Conservation (phyloP, 1,139 yeast species). For the Candida sp. region DNA sequence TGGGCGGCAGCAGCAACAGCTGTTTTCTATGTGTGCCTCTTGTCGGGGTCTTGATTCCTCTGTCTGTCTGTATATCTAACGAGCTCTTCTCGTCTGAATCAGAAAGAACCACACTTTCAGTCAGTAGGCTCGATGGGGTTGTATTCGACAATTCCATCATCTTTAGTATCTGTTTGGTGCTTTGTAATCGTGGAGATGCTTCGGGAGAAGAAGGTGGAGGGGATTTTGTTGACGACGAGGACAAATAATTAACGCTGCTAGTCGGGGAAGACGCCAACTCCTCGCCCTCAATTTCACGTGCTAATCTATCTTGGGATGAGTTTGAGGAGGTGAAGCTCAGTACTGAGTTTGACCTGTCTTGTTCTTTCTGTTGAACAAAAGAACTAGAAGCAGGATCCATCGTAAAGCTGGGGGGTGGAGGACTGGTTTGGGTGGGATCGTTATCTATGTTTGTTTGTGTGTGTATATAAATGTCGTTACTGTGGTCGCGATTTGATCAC, state of each 20-base stretch:
- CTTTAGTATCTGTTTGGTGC: conserved; percentile 3
- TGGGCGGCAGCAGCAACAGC: conserved; percentile 1
- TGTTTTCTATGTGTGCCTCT: not conserved
- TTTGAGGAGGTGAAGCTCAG: conserved; percentile 1
- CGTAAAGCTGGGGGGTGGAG: not conserved
- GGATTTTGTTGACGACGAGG: conserved; percentile 10
- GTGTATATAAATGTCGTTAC: too few relatives aligned
- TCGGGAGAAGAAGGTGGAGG: conserved; percentile 11
- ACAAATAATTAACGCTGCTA: conserved; percentile 6
- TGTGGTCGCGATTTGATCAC: too few relatives aligned
- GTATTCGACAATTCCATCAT: not conserved
- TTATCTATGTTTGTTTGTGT: not conserved
- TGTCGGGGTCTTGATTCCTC: conserved; percentile 6
- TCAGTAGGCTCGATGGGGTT: conserved; percentile 4
- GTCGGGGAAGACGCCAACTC: conserved; percentile 7
- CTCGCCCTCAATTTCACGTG: not conserved
- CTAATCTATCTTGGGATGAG: not conserved
- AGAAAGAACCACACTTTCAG: conserved; percentile 40
- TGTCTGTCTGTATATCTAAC: conserved; percentile 18
- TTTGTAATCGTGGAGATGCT: conserved; percentile 23
- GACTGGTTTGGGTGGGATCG: not conserved
- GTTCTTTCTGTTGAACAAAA: not conserved
- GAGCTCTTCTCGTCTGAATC: conserved; percentile 45
- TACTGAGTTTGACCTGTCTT: not conserved
- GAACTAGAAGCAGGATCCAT: not conserved